phyloP scores from a whole-genome alignment of 768 basidiomycete species.

The Suillus placidus region DNA sequence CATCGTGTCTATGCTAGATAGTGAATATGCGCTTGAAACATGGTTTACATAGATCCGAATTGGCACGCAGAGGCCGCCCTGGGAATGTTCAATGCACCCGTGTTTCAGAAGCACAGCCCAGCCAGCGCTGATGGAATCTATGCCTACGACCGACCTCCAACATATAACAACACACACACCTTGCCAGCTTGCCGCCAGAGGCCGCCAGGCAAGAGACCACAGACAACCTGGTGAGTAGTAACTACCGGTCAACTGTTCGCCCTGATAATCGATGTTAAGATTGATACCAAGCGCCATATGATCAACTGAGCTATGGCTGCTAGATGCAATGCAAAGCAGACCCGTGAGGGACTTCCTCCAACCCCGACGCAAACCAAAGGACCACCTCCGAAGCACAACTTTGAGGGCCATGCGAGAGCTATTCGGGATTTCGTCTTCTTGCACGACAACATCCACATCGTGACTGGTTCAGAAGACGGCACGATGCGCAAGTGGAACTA shows the following conservation, averaged over 20 bases:
- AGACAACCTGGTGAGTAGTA: not conserved
- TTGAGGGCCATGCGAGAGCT: not conserved
- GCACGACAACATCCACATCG: not conserved
- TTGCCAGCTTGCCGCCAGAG: not conserved
- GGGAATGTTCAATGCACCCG: too few relatives aligned
- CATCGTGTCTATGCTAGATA: too few relatives aligned
- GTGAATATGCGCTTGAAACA: too few relatives aligned
- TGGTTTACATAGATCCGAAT: too few relatives aligned
- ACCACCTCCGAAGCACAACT: not conserved
- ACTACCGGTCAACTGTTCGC: not conserved
- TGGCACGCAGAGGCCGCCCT: too few relatives aligned
- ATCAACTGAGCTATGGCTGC: not conserved
- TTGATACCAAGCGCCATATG: not conserved
- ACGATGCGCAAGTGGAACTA: conserved; percentile 3
- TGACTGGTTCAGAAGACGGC: not conserved
- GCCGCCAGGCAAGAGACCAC: not conserved
- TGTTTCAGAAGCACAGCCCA: too few relatives aligned
- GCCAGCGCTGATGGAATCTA: not conserved
- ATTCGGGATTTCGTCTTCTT: not conserved
- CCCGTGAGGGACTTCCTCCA: not conserved
- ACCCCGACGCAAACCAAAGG: not conserved
- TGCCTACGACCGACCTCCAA: not conserved
- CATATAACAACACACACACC: not conserved
- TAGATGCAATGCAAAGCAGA: not conserved
- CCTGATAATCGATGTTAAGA: not conserved